Evolutionary conservation across 1,139 yeast species (phyloP), one percentile per base, ranked within the genome.

Genomic region (Candida sp.): DNA sequence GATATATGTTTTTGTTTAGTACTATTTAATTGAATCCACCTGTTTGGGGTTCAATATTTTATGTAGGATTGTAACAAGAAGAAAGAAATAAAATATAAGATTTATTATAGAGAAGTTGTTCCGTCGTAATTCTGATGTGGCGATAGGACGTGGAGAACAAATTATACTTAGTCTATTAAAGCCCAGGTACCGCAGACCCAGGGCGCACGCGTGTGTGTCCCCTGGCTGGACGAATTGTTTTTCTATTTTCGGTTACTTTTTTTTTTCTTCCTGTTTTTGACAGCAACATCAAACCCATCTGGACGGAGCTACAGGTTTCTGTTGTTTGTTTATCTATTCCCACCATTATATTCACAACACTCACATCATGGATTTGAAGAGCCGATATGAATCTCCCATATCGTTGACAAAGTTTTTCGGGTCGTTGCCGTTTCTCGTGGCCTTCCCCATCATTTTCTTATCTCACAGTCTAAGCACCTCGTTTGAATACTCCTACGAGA

Each of bases 391-490:
- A 11, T 35, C 47, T n/a, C 31, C 47, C 3, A 28, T 44, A 44
- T 27, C 47, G 2, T 28, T 37, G 9, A 44, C 47, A 3, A 28
- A 37, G 12, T 44, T 35, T 34, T 44, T 67, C 45, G 63, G 64
- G 11, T 65, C 72, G 2, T 57, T 69, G 40, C 73, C 73, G 1
- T 62, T 67, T 12, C 56, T 70, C 30, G 61, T 64, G 38, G 69
- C 72, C 4, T 60, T 65, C 43, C 67, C 72, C 4, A 60, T 68
- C 42, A 53, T 68, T 37, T 57, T 70, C 26, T 52, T 69, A 46
- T 61, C 71, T 31, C 58, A 62, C 38, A 51, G 56, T 26, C 33
- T 55, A n/a, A 50, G 51, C 25, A 39, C 44, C 12, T 46, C 51
- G 34, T 43, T 34, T 27, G 38, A 43, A 7, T 33, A 41, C 9